Evolutionary conservation across 2,329 filamentous ascomycete species (phyloP).

Genomic region (Penicillium palitans): DNA sequence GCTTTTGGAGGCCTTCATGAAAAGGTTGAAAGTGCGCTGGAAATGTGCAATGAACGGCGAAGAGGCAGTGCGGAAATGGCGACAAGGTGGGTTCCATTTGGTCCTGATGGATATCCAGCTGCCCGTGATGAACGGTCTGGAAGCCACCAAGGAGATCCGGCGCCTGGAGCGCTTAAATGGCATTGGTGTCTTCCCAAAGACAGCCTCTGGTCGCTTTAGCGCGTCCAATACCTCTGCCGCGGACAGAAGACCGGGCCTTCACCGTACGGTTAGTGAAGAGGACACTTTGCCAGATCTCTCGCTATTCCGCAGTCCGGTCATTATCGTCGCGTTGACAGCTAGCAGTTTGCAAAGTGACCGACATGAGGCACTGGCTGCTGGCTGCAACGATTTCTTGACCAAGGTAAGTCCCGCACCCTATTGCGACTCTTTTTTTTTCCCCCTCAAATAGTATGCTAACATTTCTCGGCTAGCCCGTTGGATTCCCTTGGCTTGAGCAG

Average conservation of each 20-base stretch:
- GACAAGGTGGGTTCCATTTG: slow-evolving; percentile 86
- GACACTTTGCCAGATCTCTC: slow-evolving; percentile 40
- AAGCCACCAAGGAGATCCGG: slow-evolving; percentile 92
- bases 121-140: slow-evolving; percentile 91
- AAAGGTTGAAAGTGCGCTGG: slow-evolving; percentile 92
- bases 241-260: slow-evolving; percentile 23
- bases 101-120: slow-evolving; percentile 99
- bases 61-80: slow-evolving; percentile 92
- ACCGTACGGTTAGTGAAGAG: slow-evolving; percentile 35
- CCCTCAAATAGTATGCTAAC: slow-evolving; percentile 8
- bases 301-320: slow-evolving; percentile 93
- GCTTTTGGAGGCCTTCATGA: slow-evolving; percentile 92
- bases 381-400: slow-evolving; percentile 97
- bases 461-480: slow-evolving; percentile 70
- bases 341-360: slow-evolving; percentile 93
- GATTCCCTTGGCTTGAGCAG: slow-evolving; percentile 93
- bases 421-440: neutral
- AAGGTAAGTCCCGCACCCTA: slow-evolving; percentile 63
- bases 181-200: slow-evolving; percentile 85
- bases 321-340: slow-evolving; percentile 94
- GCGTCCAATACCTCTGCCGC: slow-evolving; percentile 29
- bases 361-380: slow-evolving; percentile 89
- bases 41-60: slow-evolving; percentile 94
- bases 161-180: slow-evolving; percentile 85
- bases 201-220: slow-evolving; percentile 56